These are phyloP conservation scores for Candida xiaguanensis DNA, from an alignment of 805 yeast genomes.

Conservation along the genomic window DNA sequence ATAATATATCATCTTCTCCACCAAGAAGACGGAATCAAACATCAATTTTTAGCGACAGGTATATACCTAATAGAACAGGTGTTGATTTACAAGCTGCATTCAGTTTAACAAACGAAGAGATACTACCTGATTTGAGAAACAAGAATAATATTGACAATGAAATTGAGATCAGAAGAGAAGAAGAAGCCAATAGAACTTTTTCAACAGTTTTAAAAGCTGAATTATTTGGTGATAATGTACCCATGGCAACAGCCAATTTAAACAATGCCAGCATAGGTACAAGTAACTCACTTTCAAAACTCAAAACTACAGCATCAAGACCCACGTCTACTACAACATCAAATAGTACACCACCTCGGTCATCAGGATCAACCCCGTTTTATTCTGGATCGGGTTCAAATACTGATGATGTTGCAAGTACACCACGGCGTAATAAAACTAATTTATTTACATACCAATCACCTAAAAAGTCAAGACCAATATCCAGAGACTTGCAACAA, in stretches of 20 bases:
- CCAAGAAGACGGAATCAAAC: conserved; percentile 44
- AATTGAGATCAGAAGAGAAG: conserved; percentile 63
- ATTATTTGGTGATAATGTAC: conserved; percentile 83
- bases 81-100: conserved; percentile 85
- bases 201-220: conserved; percentile 84
- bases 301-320: not conserved
- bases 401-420: conserved; percentile 21
- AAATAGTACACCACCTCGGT: conserved; percentile 10
- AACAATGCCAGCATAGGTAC: conserved; percentile 15
- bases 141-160: conserved; percentile 46
- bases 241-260: conserved; percentile 42
- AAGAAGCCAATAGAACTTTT: conserved; percentile 84
- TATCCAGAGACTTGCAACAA: conserved; percentile 61
- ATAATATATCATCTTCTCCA: conserved; percentile 12
- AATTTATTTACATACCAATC: conserved; percentile 75
- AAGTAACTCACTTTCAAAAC: conserved; percentile 4
- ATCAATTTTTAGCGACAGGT: conserved; percentile 72
- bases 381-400: conserved; percentile 11
- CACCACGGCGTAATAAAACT: conserved; percentile 42
- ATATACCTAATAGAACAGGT: conserved; percentile 84
- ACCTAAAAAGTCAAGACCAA: conserved; percentile 58
- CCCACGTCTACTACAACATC: conserved; percentile 2
- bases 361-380: conserved; percentile 10
- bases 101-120: conserved; percentile 46
- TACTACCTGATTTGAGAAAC: conserved; percentile 29